These are phyloP conservation scores for Wickerhamomyces sp. DNA, from an alignment of 1,139 yeast species.

Conservation along the genomic window DNA sequence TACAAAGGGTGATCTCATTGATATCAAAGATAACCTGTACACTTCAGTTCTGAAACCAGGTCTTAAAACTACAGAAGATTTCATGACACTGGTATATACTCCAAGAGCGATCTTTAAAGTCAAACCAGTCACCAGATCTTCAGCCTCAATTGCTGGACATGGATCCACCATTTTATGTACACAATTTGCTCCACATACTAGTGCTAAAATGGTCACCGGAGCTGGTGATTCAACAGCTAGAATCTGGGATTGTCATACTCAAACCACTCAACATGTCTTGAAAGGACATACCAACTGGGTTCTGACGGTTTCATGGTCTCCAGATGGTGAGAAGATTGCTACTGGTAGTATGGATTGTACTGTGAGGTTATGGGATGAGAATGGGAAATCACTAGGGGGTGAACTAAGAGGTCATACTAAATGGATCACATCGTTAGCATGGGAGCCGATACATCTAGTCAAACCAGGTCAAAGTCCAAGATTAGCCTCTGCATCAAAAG, in stretches of 20 bases:
- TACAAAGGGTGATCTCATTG: conserved; percentile 47
- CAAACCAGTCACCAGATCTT: conserved; percentile 82
- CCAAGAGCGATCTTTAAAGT: conserved; percentile 96
- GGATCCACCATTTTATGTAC: conserved; percentile 90
- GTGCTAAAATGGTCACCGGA: conserved; percentile 87
- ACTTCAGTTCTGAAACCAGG: conserved; percentile 81
- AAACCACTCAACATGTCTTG: conserved; percentile 79
- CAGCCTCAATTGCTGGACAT: conserved; percentile 93
- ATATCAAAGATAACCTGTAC: conserved; percentile 73
- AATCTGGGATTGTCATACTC: conserved; percentile 96
- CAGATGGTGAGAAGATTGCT: conserved; percentile 86
- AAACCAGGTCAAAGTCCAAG: conserved; percentile 62
- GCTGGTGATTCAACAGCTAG: conserved; percentile 98
- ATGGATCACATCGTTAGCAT: conserved; percentile 83
- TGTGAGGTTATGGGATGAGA: conserved; percentile 77
- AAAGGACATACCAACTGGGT: conserved; percentile 94
- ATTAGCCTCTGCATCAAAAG: conserved; percentile 86
- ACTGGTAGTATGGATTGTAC: conserved; percentile 97
- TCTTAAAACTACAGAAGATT: conserved; percentile 86
- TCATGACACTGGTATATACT: conserved; percentile 82
- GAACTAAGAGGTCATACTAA: conserved; percentile 78
- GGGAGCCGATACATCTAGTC: conserved; percentile 92
- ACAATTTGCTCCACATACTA: conserved; percentile 88
- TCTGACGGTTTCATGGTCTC: conserved; percentile 87
- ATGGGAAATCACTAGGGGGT: conserved; percentile 72